A percentile compares a stretch with the other conserved stretches of the same genome.
These are phyloP conservation scores for Deinandra increscens DNA, from an alignment of 129 eudicot genomes.

Conservation along the genomic window DNA sequence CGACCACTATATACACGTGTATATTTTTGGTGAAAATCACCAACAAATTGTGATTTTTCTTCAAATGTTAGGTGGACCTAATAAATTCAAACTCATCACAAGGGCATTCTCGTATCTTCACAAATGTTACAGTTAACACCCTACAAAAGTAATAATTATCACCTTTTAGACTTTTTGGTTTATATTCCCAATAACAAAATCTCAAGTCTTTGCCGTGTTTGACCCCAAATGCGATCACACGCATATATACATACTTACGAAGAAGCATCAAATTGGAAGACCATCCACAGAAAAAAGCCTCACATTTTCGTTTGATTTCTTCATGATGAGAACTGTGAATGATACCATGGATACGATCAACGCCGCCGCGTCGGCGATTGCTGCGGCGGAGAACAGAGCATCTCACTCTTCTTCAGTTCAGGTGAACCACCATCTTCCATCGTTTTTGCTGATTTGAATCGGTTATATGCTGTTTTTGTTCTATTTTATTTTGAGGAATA, in stretches of 20 bases:
- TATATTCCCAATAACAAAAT: constrained; percentile 34
- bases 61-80: not conserved
- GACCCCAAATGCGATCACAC: constrained; percentile 54
- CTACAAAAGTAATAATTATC: constrained; percentile 8
- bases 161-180: constrained; percentile 26
- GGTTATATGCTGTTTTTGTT: not conserved
- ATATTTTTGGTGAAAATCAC: not conserved
- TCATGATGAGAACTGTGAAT: constrained; percentile 33
- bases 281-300: constrained; percentile 3
- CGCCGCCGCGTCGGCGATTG: constrained; percentile 57
- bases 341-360: constrained; percentile 44
- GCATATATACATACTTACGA: constrained; percentile 6
- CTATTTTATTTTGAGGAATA: not conserved
- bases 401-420: constrained; percentile 39
- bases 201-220: constrained; percentile 90
- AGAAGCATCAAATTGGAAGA: constrained; percentile 17
- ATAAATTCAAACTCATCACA: not conserved
- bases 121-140: constrained; percentile 19
- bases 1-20: no score
- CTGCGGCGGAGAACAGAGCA: constrained; percentile 44
- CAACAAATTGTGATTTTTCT: not conserved
- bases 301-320: not conserved
- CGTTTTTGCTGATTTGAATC: constrained; percentile 8
- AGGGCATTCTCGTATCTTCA: constrained; percentile 2
- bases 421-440: constrained; percentile 28